Conservation (phyloP, 2,329 filamentous ascomycete species). For the Tolypocladium capitatum region DNA sequence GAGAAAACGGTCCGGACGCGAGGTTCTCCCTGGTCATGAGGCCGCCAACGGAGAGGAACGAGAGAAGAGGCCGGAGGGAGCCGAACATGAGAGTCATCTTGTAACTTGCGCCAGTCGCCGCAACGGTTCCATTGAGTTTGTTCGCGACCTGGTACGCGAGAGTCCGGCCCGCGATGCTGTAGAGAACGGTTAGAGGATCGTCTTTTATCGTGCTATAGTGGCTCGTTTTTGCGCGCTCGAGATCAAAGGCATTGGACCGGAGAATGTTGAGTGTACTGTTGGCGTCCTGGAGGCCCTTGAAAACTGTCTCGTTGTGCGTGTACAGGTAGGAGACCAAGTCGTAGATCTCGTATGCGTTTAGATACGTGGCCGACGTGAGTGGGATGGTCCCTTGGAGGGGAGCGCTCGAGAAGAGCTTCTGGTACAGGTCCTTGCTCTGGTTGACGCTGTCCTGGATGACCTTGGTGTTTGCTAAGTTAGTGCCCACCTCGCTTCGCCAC, state of each 20-base stretch:
- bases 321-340: slow-evolving; percentile 42
- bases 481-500: slow-evolving; percentile 19
- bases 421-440: slow-evolving; percentile 27
- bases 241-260: slow-evolving; percentile 47
- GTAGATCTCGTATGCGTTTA: slow-evolving; percentile 39
- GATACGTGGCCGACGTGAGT: slow-evolving; percentile 23
- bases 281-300: slow-evolving; percentile 20
- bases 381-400: slow-evolving; percentile 25
- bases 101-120: slow-evolving; percentile 22
- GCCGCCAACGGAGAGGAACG: slow-evolving; percentile 37
- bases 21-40: slow-evolving; percentile 37
- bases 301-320: slow-evolving; percentile 33
- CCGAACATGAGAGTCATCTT: slow-evolving; percentile 43
- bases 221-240: slow-evolving; percentile 45
- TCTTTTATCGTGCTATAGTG: slow-evolving; percentile 38
- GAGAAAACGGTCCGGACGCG: slow-evolving; percentile 23
- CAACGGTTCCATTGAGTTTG: slow-evolving; percentile 28
- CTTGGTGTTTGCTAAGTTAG: slow-evolving; percentile 12
- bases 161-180: slow-evolving; percentile 39
- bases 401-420: slow-evolving; percentile 22
- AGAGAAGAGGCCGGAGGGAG: slow-evolving; percentile 38
- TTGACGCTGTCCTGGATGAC: slow-evolving; percentile 12
- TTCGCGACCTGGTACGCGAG: slow-evolving; percentile 31
- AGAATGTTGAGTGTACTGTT: slow-evolving; percentile 30
- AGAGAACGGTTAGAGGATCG: slow-evolving; percentile 21